phyloP scores from a whole-genome alignment of 169 alveolate species.

The Cryptosporidium andersoni region DNA sequence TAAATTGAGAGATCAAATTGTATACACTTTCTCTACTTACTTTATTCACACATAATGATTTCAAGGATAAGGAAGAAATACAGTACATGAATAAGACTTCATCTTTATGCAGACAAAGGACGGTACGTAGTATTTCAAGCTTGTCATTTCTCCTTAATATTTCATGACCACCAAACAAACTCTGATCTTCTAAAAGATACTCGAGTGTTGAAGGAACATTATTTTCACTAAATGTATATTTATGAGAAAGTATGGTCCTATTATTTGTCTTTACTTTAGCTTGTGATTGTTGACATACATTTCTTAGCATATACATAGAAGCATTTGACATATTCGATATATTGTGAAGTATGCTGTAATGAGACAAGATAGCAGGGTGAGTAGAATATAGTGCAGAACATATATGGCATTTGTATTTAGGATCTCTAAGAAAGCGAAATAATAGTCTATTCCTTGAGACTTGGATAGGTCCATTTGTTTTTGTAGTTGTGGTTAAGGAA shows the following conservation, averaged over 20 bases:
- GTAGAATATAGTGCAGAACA: conserved; percentile 62
- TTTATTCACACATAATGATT: not conserved
- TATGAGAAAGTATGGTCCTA: conserved; percentile 13
- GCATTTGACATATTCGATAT: conserved; percentile 39
- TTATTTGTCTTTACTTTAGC: conserved; percentile 5
- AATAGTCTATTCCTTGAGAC: not conserved
- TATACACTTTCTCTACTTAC: too few species aligned
- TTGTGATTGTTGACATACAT: not conserved
- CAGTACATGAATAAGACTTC: conserved; percentile 18
- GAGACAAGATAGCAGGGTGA: conserved; percentile 66
- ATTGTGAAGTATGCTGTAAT: conserved; percentile 35
- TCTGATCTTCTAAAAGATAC: conserved; percentile 9
- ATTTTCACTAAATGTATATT: conserved; percentile 31
- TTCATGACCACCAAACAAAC: not conserved
- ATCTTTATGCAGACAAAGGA: conserved; percentile 49
- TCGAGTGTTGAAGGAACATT: conserved; percentile 28
- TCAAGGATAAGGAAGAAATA: conserved; percentile 4
- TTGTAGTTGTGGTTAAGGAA: conserved; percentile 20
- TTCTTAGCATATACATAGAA: conserved; percentile 43
- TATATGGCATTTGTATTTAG: conserved; percentile 53
- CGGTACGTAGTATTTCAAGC: conserved; percentile 28
- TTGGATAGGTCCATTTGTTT: not conserved
- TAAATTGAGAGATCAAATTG: too few species aligned
- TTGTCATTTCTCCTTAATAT: conserved; percentile 10
- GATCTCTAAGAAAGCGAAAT: conserved; percentile 54